Conservation (phyloP, 805 yeast genomes). For the Candida khao-thaluensis region DNA sequence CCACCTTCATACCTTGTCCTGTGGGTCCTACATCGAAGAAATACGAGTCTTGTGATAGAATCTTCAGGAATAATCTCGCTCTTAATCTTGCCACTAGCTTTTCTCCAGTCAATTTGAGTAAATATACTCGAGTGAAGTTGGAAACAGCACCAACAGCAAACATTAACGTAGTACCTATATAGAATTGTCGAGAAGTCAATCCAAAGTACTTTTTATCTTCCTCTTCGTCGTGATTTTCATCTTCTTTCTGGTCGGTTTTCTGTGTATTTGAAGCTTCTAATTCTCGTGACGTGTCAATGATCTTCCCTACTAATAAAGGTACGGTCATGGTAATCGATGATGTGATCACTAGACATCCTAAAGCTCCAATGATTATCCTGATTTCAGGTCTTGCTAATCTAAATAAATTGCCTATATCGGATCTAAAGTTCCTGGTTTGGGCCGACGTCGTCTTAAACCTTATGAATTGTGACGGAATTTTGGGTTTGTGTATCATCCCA, state of each 20-base stretch:
- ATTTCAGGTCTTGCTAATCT: slow-evolving; percentile 45
- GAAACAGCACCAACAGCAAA: slow-evolving; percentile 75
- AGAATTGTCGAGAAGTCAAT: slow-evolving; percentile 61
- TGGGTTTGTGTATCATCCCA: no score
- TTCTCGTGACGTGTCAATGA: slow-evolving; percentile 65
- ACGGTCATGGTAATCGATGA: slow-evolving; percentile 79
- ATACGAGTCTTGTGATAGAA: slow-evolving; percentile 82
- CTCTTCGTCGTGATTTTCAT: slow-evolving; percentile 4
- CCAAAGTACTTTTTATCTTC: slow-evolving; percentile 43
- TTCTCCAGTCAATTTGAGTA: slow-evolving; percentile 81
- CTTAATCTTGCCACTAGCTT: slow-evolving; percentile 81
- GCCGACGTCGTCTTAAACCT: neutral
- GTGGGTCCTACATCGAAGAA: slow-evolving; percentile 77
- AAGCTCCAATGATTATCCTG: slow-evolving; percentile 53
- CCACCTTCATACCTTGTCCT: slow-evolving; percentile 60
- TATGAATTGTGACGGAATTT: neutral
- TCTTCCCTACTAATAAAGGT: slow-evolving; percentile 82
- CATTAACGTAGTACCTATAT: slow-evolving; percentile 55
- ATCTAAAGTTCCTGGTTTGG: slow-evolving; percentile 1
- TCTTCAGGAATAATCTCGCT: slow-evolving; percentile 69
- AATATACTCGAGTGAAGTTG: slow-evolving; percentile 75
- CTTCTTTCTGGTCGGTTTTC: neutral
- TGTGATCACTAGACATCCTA: slow-evolving; percentile 61
- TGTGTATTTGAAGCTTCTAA: neutral
- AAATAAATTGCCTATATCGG: slow-evolving; percentile 25